Conservation (phyloP, 257 asterid species). For the Cinchona pubescens region DNA sequence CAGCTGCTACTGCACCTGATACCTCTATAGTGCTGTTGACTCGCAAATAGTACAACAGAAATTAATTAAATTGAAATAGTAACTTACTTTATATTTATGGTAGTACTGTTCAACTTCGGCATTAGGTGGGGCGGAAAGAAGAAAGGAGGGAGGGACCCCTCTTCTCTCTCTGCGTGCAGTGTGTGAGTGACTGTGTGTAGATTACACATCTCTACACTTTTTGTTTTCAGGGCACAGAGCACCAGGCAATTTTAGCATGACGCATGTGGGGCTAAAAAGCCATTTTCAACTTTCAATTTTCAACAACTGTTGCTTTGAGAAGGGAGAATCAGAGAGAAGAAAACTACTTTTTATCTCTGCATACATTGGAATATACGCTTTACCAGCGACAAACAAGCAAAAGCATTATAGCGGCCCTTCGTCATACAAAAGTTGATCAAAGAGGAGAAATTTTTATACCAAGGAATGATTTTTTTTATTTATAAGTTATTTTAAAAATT, state of each 20-base stretch:
- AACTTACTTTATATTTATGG: background rate
- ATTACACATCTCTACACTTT: no score
- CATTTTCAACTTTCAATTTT: conserved; percentile 20
- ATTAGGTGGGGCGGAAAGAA: no score
- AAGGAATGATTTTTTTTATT: no score
- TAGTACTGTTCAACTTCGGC: background rate
- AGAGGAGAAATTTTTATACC: no score
- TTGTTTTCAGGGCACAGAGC: conserved; percentile 21
- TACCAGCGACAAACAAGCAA: conserved; percentile 27
- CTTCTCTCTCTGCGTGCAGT: background rate
- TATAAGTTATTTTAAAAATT: no score
- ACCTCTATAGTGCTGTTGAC: background rate
- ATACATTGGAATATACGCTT: conserved; percentile 36
- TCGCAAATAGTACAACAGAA: background rate
- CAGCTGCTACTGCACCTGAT: background rate
- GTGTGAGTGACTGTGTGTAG: no score
- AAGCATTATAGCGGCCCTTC: conserved; percentile 20
- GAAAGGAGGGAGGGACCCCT: background rate
- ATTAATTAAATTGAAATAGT: background rate
- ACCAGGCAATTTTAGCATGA: conserved; percentile 23
- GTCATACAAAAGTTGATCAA: background rate
- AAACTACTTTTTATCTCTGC: conserved; percentile 14
- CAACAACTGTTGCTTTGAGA: conserved; percentile 10
- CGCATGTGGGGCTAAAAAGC: conserved; percentile 37
- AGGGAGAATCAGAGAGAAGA: conserved; percentile 21